A percentile compares a stretch with the other conserved stretches of the same genome.
These are phyloP conservation scores for Phlyctochytrium bullatum DNA, from an alignment of 192 early-diverging fungal species.

Conservation along the genomic window DNA sequence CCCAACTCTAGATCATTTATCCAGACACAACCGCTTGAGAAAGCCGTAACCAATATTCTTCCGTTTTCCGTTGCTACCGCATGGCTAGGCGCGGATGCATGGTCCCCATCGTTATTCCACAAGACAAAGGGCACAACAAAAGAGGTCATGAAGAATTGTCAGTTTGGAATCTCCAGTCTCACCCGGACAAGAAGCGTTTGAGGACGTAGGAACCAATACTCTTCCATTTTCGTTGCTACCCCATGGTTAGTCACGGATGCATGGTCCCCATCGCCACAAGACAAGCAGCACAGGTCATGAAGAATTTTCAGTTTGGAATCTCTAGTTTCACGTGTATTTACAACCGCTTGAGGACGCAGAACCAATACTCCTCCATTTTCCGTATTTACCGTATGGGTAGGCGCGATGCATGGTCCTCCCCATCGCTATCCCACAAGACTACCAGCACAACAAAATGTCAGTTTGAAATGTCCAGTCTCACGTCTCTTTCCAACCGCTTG, in stretches of 20 bases:
- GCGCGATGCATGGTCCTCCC: no score
- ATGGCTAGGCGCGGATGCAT: background rate
- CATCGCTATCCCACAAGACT: no score
- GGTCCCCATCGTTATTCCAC: background rate
- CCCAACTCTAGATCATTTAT: conserved; percentile 1
- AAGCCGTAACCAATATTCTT: background rate
- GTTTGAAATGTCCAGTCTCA: no score
- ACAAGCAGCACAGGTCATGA: background rate
- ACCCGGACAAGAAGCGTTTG: background rate
- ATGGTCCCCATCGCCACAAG: background rate
- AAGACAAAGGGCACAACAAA: background rate
- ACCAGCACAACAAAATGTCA: no score
- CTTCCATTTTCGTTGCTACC: background rate
- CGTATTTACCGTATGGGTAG: background rate
- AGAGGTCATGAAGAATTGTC: no score
- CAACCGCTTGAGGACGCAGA: background rate
- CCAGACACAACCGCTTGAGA: background rate
- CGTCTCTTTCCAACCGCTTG: background rate
- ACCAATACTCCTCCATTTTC: background rate
- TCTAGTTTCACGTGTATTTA: no score
- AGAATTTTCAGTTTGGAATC: no score
- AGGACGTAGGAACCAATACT: background rate
- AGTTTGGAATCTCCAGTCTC: no score
- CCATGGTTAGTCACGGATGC: background rate
- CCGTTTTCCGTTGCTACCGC: background rate